phyloP scores from a whole-genome alignment of 331 rosid genomes.

The Cucumis variabilis region DNA sequence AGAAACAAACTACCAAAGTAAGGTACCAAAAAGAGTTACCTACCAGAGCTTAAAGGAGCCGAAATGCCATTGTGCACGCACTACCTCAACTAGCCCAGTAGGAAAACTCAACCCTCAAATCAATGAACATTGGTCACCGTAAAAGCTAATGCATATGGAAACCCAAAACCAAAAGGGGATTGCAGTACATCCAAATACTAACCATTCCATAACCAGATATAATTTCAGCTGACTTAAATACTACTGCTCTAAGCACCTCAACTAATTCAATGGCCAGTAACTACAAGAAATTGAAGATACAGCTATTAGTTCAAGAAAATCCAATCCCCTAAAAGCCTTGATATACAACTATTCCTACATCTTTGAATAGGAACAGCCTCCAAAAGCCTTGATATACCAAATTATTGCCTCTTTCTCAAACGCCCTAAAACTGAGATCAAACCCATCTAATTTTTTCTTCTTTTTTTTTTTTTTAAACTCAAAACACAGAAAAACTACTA shows the following conservation, averaged over 20 bases:
- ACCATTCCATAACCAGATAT: neutral
- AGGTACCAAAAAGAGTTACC: neutral
- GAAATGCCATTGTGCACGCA: neutral
- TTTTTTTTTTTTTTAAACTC: too few species aligned
- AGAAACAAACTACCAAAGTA: neutral
- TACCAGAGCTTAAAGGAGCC: neutral
- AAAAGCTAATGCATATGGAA: neutral
- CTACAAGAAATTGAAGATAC: neutral
- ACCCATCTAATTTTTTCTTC: too few species aligned
- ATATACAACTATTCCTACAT: too few species aligned
- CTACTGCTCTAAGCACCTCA: neutral
- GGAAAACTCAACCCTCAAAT: neutral
- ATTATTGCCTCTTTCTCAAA: too few species aligned
- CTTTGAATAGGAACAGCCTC: too few species aligned
- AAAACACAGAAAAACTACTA: too few species aligned
- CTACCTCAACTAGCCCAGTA: constrained; percentile 6
- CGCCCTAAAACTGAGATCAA: too few species aligned
- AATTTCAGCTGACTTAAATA: neutral
- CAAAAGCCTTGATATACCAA: too few species aligned
- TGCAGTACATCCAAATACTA: neutral
- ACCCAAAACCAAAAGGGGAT: neutral
- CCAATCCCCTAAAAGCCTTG: constrained; percentile 10
- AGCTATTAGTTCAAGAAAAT: neutral
- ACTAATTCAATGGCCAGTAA: neutral
- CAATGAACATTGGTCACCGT: neutral